Percentiles rank a stretch among this genome's conserved stretches.
Conservation (phyloP, 2,329 filamentous ascomycete genomes). For the Botrytis hyacinthi region DNA sequence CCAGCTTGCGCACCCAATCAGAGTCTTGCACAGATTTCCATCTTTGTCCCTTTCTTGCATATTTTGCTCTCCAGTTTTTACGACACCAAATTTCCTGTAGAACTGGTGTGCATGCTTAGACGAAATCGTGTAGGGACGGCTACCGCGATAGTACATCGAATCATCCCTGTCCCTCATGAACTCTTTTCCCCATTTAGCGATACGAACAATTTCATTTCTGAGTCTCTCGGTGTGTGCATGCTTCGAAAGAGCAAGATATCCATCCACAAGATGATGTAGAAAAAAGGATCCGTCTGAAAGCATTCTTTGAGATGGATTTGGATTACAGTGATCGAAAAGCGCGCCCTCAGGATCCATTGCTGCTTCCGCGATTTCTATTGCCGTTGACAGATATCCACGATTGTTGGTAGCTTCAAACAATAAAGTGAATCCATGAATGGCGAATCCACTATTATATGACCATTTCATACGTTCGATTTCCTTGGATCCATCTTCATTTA, state of each 20-base stretch:
- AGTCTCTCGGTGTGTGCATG: slow-evolving; percentile 19
- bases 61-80: slow-evolving; percentile 23
- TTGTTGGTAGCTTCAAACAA: slow-evolving; percentile 22
- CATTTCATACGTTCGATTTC: slow-evolving; percentile 29
- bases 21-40: slow-evolving; percentile 29
- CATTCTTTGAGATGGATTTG: slow-evolving; percentile 20
- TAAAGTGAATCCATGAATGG: slow-evolving; percentile 27
- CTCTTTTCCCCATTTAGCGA: slow-evolving; percentile 27
- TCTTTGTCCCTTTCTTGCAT: slow-evolving; percentile 27
- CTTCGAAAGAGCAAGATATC: slow-evolving; percentile 24
- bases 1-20: slow-evolving; percentile 30
- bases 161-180: slow-evolving; percentile 27
- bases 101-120: slow-evolving; percentile 23
- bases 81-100: slow-evolving; percentile 22
- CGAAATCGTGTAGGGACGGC: slow-evolving; percentile 27
- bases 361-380: slow-evolving; percentile 26
- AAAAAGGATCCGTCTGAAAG: slow-evolving; percentile 31
- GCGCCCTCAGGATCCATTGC: slow-evolving; percentile 22
- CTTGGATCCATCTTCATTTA: slow-evolving; percentile 22
- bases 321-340: slow-evolving; percentile 25
- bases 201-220: slow-evolving; percentile 19
- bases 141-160: slow-evolving; percentile 28
- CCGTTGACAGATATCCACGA: slow-evolving; percentile 20
- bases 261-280: slow-evolving; percentile 29
- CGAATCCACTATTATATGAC: slow-evolving; percentile 30